Conservation (phyloP, 192 early-diverging fungal genomes). For the Oehlia diaphana region DNA sequence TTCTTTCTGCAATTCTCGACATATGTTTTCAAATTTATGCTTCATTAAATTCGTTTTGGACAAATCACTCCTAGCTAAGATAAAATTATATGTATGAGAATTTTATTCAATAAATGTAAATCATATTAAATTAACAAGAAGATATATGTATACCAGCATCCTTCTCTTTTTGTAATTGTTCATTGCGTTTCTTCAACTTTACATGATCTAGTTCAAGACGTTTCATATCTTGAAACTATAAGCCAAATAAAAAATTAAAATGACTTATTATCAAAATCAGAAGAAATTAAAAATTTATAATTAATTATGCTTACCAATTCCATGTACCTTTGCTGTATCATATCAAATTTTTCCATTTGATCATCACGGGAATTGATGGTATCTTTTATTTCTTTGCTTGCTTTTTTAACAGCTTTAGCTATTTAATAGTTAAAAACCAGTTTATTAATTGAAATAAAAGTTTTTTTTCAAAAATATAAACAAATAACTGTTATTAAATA, state of each 20-base stretch:
- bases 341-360: conserved; percentile 43
- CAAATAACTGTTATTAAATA: not conserved
- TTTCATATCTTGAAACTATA: conserved; percentile 61
- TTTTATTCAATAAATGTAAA: not conserved
- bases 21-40: conserved; percentile 58
- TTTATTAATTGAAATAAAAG: not conserved
- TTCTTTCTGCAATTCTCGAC: conserved; percentile 61
- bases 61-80: conserved; percentile 33
- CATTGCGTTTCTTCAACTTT: conserved; percentile 48
- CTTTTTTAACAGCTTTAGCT: conserved; percentile 63
- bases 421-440: not conserved
- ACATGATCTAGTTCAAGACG: conserved; percentile 54
- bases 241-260: not conserved
- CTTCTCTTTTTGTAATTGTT: conserved; percentile 50
- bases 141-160: conserved; percentile 40
- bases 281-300: not conserved
- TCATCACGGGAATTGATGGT: conserved; percentile 50
- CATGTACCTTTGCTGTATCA: conserved; percentile 57
- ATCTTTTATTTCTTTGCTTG: conserved; percentile 53
- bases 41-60: conserved; percentile 41
- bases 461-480: not conserved
- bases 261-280: not conserved
- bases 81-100: not conserved
- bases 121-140: not conserved
- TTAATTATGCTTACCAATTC: conserved; percentile 51